Evolutionary conservation across 768 basidiomycete genomes (phyloP), one percentile per base, ranked within the genome.

Genomic region (Hericium rajendrae): DNA sequence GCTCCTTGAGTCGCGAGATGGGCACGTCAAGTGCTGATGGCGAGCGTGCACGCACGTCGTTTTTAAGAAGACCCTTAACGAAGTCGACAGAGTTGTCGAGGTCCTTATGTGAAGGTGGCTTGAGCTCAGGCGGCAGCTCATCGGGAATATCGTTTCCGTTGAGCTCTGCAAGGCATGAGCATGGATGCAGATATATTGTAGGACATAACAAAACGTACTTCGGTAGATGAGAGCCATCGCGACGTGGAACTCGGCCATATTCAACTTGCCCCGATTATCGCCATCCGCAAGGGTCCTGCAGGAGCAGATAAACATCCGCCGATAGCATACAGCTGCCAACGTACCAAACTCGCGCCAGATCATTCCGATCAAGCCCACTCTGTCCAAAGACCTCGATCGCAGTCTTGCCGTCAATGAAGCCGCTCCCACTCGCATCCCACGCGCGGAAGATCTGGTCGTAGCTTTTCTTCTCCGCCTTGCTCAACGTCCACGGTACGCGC

Each of bases 201-300:
- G 38, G 6, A 24, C 56, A 26, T 20, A 53, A 26, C 49, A 52
- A 60, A 26, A 81, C 90, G 64, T 73, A 97, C 95, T 80, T 67
- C 97, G 85, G 72, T 94, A 97, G 66, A 99, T 98, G 55, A 98
- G 76, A 54, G 91, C 93, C 95, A 99, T 99, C 0, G 97, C 97
- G 58, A 97, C 90, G 68, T 98, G 93, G 69, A 99, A 99, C 69
- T 98, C 97, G 13, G 91, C 88, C 26, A 95, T 75, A 64, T 97
- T 97, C 51, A 98, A 81, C 70, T 94, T 97, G 22, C 97, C 97
- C 22, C 93, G 85, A 71, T 98, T 92, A 59, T 94, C 88, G 40
- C 82, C 79, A 71, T 99, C 97, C 18, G 94, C 91, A 6, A 98
- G 79, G 13, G 83, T 86, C 95, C 94, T 97, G 51, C 12, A 38